Evolutionary conservation across 768 basidiomycete genomes (phyloP).

Genomic region (Tulasnella sp.): DNA sequence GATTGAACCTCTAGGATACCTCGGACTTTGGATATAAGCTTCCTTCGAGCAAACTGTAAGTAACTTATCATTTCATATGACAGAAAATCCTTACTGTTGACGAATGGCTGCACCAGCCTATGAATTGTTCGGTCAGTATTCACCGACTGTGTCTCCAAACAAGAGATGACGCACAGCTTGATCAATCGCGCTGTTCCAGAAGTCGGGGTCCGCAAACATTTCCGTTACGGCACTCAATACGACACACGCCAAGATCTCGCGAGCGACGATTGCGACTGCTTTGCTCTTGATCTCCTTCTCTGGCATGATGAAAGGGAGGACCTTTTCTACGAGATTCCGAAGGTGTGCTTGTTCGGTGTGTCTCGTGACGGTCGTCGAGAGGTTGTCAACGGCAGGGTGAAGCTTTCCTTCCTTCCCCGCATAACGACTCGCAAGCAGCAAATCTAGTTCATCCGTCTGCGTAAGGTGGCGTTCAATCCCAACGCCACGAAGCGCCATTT

Average conservation of each 20-base stretch:
- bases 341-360: conserved; percentile 87
- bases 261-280: conserved; percentile 55
- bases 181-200: conserved; percentile 90
- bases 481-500: conserved; percentile 71
- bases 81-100: conserved; percentile 39
- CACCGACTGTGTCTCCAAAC: not conserved
- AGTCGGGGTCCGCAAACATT: conserved; percentile 89
- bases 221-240: conserved; percentile 82
- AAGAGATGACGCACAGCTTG: conserved; percentile 54
- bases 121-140: not conserved
- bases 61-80: not conserved
- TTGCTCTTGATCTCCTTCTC: conserved; percentile 59
- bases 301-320: conserved; percentile 63
- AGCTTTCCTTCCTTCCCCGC: conserved; percentile 47
- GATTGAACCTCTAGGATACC: conserved; percentile 72
- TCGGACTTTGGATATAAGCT: conserved; percentile 76
- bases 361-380: conserved; percentile 77
- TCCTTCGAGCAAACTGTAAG: conserved; percentile 33
- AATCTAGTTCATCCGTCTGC: conserved; percentile 80
- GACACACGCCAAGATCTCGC: conserved; percentile 74
- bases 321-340: conserved; percentile 50
- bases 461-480: conserved; percentile 71
- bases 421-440: conserved; percentile 74
- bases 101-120: conserved; percentile 59
- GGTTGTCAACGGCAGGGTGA: conserved; percentile 77